Evolutionary conservation across 352 stramenopile species (phyloP), one percentile per base, ranked within the genome.

Genomic region (Phytophthora chlamydospora): DNA sequence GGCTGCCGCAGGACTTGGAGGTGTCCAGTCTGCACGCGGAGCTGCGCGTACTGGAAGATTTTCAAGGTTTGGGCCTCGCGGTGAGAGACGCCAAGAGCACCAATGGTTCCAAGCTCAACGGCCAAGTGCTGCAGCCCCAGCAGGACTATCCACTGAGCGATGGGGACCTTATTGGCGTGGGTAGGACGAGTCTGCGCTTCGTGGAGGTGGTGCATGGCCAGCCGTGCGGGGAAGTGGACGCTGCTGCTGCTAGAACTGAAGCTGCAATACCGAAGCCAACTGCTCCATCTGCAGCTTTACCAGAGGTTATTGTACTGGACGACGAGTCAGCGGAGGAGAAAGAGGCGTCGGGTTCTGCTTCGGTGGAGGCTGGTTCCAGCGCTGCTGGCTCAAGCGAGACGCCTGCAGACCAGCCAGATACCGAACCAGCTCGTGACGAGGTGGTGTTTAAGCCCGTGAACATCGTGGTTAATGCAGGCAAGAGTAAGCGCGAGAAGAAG

Each of bases 71-170:
- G 8, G 33, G 21, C 27, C 21, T 71, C 6, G 47, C 57, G 14
- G 9, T 78, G 32, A 44, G 67, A 8, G 80, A 90, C 45, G 24
- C 54, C n/a, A 71, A 73, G 41, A 88, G 78, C 58, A 90, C 80
- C 27, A 90, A 90, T 43, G 80, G 80, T 17, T 77, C 80, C 14
- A 77, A 76, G 45, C 34, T 85, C 33, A 90, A 90, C 47, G 78
- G 74, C 14, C 55, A 66, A 31, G n/a, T 45, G 1, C 39, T 80
- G 1, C 48, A 43, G 9, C 9, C 56, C 5, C 56, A 59, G 1
- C 33, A 67, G 34, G 40, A 76, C n/a, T 74, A 76, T 57, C 46
- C 40, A 16, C 34, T 89, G 8, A 43, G 35, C 2, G 49, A 82
- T 48, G 66, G 70, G 19, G 78, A 88, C 48, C 38, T 88, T 19